Evolutionary conservation across 371 early-diverging fungal genomes (phyloP), one percentile per base, ranked within the genome.

Genomic region (Mortierella sp.): DNA sequence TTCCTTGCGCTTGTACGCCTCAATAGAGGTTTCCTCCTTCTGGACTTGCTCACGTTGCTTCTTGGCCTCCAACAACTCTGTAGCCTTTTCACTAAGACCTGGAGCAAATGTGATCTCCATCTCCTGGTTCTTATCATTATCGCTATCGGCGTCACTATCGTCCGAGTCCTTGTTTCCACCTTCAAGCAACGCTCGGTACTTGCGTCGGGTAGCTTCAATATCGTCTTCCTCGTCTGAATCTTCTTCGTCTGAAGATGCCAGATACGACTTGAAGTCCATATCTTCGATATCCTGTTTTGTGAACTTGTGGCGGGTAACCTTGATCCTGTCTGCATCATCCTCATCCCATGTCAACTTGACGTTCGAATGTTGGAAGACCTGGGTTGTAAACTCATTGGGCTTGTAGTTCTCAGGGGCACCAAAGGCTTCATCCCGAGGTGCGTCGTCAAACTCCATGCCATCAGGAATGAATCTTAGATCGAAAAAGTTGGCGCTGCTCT

Each of bases 401-500:
- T 88, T 85, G 79, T 96, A 95, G 45, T 87, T 85, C 39, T 89
- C 90, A n/a, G 95, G 94, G 5, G 86, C 88, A n/a, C 85, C 78
- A 47, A 78, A 83, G 2, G 92, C 91, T 21, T 78, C 85, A 34
- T 97, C 95, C 51, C 74, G 79, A 27, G 89, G 87, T 9, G 70
- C 51, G 27, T 91, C 91, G 19, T 86, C 87, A 85, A 99, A 98
- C 13, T 73, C 78, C 92, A 92, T 92, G 21, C 90, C 96, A 68
- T 96, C 95, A 46, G 99, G 98, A 56, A 99, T 90, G 86, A 91
- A 99, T n/a, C 98, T 88, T 67, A 98, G 79, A 80, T 99, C 98
- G 67, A 99, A 94, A 62, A 93, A 92, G 83, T 97, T 97, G 57
- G 95, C 89, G 43, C 94, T 92, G 48, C 88, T 86, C 78, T 98